These are phyloP conservation scores for Phytopythium litorale DNA, from an alignment of 352 stramenopile genomes.

Conservation along the genomic window DNA sequence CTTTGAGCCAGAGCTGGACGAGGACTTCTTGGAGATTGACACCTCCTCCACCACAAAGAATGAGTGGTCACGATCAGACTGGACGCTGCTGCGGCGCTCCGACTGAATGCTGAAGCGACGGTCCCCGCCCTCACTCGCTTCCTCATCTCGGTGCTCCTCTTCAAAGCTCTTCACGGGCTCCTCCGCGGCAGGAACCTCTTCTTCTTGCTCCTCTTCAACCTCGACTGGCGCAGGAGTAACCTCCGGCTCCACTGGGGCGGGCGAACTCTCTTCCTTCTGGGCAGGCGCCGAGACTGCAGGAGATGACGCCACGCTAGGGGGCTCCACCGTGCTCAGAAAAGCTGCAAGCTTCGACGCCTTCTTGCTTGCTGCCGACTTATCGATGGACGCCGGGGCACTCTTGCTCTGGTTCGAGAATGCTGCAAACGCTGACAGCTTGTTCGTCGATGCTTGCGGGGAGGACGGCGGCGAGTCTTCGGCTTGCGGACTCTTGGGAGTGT, in stretches of 20 bases:
- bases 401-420: constrained; percentile 9
- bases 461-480: constrained; percentile 17
- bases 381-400: constrained; percentile 7
- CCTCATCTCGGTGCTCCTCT: not conserved
- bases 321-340: constrained; percentile 63
- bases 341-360: constrained; percentile 49
- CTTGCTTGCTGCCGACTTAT: constrained; percentile 16
- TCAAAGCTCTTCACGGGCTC: constrained; percentile 14
- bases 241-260: constrained; percentile 2
- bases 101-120: constrained; percentile 9
- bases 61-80: constrained; percentile 20
- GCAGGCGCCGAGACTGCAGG: constrained; percentile 11
- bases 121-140: not conserved
- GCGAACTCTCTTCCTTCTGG: constrained; percentile 12
- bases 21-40: constrained; percentile 18
- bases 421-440: constrained; percentile 32
- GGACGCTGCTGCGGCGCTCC: constrained; percentile 7
- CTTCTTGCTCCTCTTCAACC: constrained; percentile 7
- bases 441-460: constrained; percentile 24
- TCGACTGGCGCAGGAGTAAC: not conserved
- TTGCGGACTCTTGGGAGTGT: constrained; percentile 20
- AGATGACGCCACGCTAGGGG: constrained; percentile 8
- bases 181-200: constrained; percentile 12
- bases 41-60: constrained; percentile 36
- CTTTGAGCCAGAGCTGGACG: constrained; percentile 36